Evolutionary conservation across 208 protist species (phyloP).

Genomic region (Phytomonas sp.): DNA sequence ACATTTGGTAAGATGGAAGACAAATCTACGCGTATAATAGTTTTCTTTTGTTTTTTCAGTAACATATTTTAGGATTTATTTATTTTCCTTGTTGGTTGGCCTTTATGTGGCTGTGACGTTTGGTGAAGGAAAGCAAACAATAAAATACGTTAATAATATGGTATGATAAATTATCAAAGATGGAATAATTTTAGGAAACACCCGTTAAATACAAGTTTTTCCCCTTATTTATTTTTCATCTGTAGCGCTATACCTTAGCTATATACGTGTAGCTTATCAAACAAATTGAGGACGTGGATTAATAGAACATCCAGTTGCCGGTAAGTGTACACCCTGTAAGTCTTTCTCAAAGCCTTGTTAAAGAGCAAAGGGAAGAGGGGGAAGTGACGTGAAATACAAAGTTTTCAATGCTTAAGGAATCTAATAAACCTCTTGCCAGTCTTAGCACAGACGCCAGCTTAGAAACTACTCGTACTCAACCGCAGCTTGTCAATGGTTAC

Average conservation of each 20-base stretch:
- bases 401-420: not conserved
- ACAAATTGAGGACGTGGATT: not conserved
- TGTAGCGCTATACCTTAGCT: not conserved
- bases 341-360: not conserved
- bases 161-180: not conserved
- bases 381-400: not conserved
- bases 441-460: not conserved
- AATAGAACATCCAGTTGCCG: not conserved
- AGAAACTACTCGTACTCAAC: not conserved
- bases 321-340: not conserved
- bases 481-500: not conserved
- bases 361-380: not conserved
- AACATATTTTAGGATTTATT: slow-evolving; percentile 5
- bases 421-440: not conserved
- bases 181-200: not conserved
- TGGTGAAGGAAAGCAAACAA: not conserved
- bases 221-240: not conserved
- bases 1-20: not conserved
- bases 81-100: not conserved
- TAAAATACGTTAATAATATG: not conserved
- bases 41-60: not conserved
- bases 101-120: not conserved
- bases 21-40: not conserved
- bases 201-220: not conserved
- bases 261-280: not conserved